Evolutionary conservation across 2,329 filamentous ascomycete genomes (phyloP), one percentile per base, ranked within the genome.

Genomic region (Domatiomyces catenatus): DNA sequence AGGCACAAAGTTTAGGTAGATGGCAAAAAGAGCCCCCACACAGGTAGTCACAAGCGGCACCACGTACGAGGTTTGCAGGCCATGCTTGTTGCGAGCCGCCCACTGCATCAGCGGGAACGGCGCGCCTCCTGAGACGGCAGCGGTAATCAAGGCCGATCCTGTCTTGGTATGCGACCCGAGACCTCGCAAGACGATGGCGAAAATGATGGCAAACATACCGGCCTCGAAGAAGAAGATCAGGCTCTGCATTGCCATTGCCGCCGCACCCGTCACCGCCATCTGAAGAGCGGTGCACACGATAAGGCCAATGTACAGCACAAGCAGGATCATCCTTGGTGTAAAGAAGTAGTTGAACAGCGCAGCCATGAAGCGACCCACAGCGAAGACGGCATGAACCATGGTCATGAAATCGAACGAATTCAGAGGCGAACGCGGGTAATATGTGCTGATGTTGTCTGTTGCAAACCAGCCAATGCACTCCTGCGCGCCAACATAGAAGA

Each of bases 401-500:
- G 76, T 74, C 51, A 73, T 66, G 53, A 71, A 73, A 28, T 75
- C 63, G 50, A 69, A 69, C 1, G 65, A 51, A 8, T 49, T 42
- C 0, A 68, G 58, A 15, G 51, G 52, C 8, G 61, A 60, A 10
- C 53, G 54, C 17, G 56, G 50, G 51, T 57, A 68, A 5, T 71
- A 66, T 3, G 60, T 51, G 1, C 51, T 24, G 20, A 77, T 61
- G 50, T 76, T 76, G 1, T 63, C 57, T 20, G 63, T 58, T 48
- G 76, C 74, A 10, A 66, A 67, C 6, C 69, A 72, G 2, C 74
- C 71, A 18, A 77, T 64, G 24, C 71, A 70, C 64, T 81, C 79
- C 60, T 81, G 77, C 0, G 70, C 75, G 10, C 76, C 78, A 1
- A 79, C 74, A 55, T 81, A 81, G 64, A 74, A 78, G 59, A 77